Percentiles rank a stretch among this genome's conserved stretches.
Conservation (phyloP, 176 grass and related monocot species). For the Aegilops tauschii region DNA sequence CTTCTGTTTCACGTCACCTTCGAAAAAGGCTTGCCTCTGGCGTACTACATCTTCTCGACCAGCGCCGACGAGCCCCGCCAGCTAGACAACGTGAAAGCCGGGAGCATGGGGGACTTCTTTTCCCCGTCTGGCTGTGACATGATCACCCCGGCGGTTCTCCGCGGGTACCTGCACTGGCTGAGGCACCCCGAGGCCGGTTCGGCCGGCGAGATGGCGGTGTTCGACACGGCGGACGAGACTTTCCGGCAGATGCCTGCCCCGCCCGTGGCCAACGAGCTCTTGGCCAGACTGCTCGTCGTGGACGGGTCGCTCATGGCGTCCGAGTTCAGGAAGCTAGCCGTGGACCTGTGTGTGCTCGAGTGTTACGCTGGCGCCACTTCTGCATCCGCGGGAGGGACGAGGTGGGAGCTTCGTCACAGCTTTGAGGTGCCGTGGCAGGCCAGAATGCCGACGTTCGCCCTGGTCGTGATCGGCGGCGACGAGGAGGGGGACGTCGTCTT, state of each 20-base stretch:
- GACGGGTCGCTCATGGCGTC: neutral
- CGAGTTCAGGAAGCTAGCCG: neutral
- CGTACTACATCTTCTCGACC: neutral
- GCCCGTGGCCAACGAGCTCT: neutral
- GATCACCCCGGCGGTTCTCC: neutral
- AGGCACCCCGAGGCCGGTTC: neutral
- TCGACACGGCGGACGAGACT: neutral
- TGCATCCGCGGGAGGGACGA: too few relatives aligned
- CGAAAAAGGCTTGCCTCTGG: too few relatives aligned
- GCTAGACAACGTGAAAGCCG: too few relatives aligned
- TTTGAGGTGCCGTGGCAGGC: neutral
- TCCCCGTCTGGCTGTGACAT: too few relatives aligned
- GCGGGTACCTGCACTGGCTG: neutral
- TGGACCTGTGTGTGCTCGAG: neutral
- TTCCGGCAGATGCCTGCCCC: neutral
- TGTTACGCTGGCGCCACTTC: neutral
- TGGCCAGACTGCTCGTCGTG: neutral
- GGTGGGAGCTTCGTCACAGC: neutral
- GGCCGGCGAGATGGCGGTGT: neutral
- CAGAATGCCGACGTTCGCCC: too few relatives aligned
- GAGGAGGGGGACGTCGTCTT: neutral
- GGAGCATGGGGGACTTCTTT: too few relatives aligned
- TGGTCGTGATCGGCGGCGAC: neutral
- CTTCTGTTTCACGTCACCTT: neutral
- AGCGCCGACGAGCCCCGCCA: too few relatives aligned